These are phyloP conservation scores for Annulohypoxylon stygium DNA, from an alignment of 495 filamentous ascomycete genomes.

Conservation along the genomic window DNA sequence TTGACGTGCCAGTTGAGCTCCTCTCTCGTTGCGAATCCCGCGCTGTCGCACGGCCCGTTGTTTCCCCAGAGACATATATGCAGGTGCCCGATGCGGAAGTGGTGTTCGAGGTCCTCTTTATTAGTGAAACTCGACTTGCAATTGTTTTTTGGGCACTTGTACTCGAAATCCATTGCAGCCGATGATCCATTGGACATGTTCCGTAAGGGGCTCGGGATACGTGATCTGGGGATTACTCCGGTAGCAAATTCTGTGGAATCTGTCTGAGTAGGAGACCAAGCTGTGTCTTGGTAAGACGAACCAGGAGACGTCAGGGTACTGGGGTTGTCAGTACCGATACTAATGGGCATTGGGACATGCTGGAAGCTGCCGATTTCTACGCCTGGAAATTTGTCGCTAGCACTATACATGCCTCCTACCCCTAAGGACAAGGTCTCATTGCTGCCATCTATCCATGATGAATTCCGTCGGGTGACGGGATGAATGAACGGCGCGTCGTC, in stretches of 20 bases:
- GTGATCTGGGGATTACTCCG: slow-evolving; percentile 26
- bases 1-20: slow-evolving; percentile 54
- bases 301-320: slow-evolving; percentile 26
- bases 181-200: slow-evolving; percentile 15
- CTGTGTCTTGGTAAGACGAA: slow-evolving; percentile 38
- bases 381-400: slow-evolving; percentile 27
- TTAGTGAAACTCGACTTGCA: slow-evolving; percentile 11
- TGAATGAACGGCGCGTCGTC: slow-evolving; percentile 17
- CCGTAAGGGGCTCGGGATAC: slow-evolving; percentile 44
- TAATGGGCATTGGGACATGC: neutral
- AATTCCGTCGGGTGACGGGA: slow-evolving; percentile 21
- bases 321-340: slow-evolving; percentile 8
- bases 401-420: slow-evolving; percentile 11
- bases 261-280: slow-evolving; percentile 39
- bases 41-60: slow-evolving; percentile 36
- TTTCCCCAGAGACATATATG: slow-evolving; percentile 49
- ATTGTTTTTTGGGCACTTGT: neutral
- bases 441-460: slow-evolving; percentile 26
- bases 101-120: slow-evolving; percentile 24
- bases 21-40: slow-evolving; percentile 43
- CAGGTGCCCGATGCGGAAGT: slow-evolving; percentile 8
- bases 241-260: slow-evolving; percentile 31
- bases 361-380: slow-evolving; percentile 18
- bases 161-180: neutral
- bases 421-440: slow-evolving; percentile 20